Base-by-base conservation (phyloP, 257 asterid genomes). In the Penstemon davidsonii region DNA sequence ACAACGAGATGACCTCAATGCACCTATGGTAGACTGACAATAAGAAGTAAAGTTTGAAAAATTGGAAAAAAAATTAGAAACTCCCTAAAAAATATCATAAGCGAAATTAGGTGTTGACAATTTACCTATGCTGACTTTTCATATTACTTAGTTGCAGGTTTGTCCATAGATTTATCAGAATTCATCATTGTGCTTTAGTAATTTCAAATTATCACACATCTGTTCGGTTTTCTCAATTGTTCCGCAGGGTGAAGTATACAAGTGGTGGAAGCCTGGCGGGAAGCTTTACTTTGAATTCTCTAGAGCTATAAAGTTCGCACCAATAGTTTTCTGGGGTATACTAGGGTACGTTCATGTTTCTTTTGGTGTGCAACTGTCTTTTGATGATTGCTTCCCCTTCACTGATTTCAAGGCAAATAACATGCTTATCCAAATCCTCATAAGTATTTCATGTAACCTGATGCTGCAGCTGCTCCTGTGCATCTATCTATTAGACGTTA, bases 221-320 rank as follows among this genome's bases (percentile, higher is more conserved):
- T 46, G 58, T 76, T 63, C 51, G 66, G 68, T 33, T 60, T 67
- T 64, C 64, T 62, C 70, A 61, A 41, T 62, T 68, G 50, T 79
- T 68, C 15, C 81, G 86, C 95, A 92, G 98, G 66, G 87, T 18
- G 80, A 82, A 56, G 87, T 80, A 54, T 92, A 86, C 82, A 81
- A 72, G 51, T 92, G 98, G 98, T 92, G 97, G 98, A 92, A 84
- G 82, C 97, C 97, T 25, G 67, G 74, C 11, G 80, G 93, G 69
- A 90, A 88, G 67, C 71, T 86, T 63, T 86, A 71, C 84, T 72
- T 78, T 78, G 82, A 85, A 25, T 77, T 92, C 56, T 71, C 97
- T 52, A 79, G 97, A 81, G 88, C 85, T 70, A 82, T 90, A 79
- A 92, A 85, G 84, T 90, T 90, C 73, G 68, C 90, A 8, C 98